phyloP scores from a whole-genome alignment of 2,329 filamentous ascomycete species.

The Cercospora nicotianae region DNA sequence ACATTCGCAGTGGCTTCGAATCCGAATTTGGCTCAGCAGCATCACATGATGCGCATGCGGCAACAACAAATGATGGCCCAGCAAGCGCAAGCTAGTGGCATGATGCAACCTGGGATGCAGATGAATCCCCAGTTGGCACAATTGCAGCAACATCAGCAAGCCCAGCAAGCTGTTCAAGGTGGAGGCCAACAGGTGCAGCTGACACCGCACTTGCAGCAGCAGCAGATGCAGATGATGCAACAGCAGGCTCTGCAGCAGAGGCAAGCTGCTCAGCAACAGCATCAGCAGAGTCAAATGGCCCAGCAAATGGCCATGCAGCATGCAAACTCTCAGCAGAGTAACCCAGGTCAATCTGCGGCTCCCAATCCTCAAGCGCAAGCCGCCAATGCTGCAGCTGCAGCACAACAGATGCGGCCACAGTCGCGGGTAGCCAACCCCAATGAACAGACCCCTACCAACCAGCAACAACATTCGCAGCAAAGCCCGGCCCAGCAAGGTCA shows the following conservation, averaged over 20 bases:
- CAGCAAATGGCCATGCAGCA: slow-evolving; percentile 50
- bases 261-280: slow-evolving; percentile 33
- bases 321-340: slow-evolving; percentile 51
- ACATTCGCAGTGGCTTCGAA: slow-evolving; percentile 44
- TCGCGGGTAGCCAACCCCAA: slow-evolving; percentile 40
- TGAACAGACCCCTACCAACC: slow-evolving; percentile 34
- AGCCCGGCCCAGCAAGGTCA: slow-evolving; percentile 38
- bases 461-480: slow-evolving; percentile 32
- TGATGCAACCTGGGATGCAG: slow-evolving; percentile 32
- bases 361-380: slow-evolving; percentile 42
- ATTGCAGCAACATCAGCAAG: slow-evolving; percentile 42
- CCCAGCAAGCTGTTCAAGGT: slow-evolving; percentile 35
- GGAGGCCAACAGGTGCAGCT: slow-evolving; percentile 28
- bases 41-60: slow-evolving; percentile 48
- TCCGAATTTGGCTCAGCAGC: slow-evolving; percentile 34
- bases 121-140: slow-evolving; percentile 42
- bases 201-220: slow-evolving; percentile 37
- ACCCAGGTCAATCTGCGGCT: slow-evolving; percentile 47
- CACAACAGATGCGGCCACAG: slow-evolving; percentile 44
- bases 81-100: slow-evolving; percentile 40
- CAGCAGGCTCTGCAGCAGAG: slow-evolving; percentile 42
- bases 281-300: slow-evolving; percentile 44
- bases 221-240: slow-evolving; percentile 45
- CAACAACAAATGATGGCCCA: slow-evolving; percentile 45
- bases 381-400: slow-evolving; percentile 32